Evolutionary conservation across 2,329 filamentous ascomycete species (phyloP).

Genomic region (Calycina herbarum): DNA sequence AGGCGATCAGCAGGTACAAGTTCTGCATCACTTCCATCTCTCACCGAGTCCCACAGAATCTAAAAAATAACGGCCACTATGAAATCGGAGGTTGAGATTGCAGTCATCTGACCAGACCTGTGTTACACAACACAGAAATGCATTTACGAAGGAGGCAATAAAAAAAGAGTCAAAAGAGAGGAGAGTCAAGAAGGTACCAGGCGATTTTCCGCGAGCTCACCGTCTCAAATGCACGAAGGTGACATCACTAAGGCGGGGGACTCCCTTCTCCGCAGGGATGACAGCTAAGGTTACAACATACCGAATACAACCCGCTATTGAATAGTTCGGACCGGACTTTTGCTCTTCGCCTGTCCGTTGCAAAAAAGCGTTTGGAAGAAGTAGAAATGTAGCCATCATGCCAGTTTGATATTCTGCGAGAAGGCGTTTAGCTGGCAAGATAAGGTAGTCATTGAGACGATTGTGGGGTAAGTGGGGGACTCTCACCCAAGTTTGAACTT

Average conservation of each 20-base stretch:
- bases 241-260: slow-evolving; percentile 3
- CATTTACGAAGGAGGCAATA: background rate
- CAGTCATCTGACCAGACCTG: background rate
- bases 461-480: background rate
- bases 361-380: too few species aligned
- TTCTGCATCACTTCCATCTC: background rate
- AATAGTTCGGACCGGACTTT: too few species aligned
- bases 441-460: background rate
- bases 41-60: background rate
- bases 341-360: too few species aligned
- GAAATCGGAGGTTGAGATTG: background rate
- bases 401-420: too few species aligned
- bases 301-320: background rate
- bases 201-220: background rate
- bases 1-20: slow-evolving; percentile 14
- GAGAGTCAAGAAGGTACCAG: background rate
- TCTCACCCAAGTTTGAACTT: background rate
- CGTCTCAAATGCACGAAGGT: background rate
- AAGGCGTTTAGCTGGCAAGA: background rate
- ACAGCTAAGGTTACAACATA: background rate
- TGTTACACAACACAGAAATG: background rate
- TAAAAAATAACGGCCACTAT: background rate
- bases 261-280: background rate
- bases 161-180: background rate
- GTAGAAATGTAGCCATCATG: too few species aligned